Percentiles rank a stretch among this genome's conserved stretches.
Evolutionary conservation across 768 basidiomycete genomes (phyloP).

Genomic region (Gloeostereum incarnatum): DNA sequence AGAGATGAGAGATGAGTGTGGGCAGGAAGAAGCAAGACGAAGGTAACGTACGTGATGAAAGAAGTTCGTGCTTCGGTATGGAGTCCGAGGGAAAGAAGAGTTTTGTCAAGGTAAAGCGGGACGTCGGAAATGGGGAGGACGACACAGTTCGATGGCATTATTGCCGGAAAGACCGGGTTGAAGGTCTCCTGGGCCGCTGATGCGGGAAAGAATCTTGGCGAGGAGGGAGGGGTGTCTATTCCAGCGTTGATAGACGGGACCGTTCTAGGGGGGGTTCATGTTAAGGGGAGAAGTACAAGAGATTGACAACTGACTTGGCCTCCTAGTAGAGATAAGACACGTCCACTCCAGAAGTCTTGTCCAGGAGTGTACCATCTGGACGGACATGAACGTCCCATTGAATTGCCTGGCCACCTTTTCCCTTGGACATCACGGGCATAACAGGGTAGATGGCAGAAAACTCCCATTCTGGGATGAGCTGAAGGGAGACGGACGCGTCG

Average conservation of each 20-base stretch:
- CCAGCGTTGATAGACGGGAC: too few relatives aligned
- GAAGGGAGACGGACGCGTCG: slow-evolving; percentile 18
- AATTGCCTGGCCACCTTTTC: slow-evolving; percentile 10
- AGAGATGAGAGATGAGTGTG: not conserved
- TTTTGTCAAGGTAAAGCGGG: slow-evolving; percentile 16
- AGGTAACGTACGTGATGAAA: slow-evolving; percentile 20
- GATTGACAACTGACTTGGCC: slow-evolving; percentile 16
- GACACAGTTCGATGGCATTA: not conserved
- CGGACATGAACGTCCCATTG: slow-evolving; percentile 23
- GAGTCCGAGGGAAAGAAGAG: slow-evolving; percentile 14
- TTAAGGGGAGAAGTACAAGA: not conserved
- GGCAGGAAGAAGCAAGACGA: not conserved
- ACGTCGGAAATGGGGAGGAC: slow-evolving; percentile 12
- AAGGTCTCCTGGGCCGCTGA: not conserved
- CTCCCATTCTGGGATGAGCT: slow-evolving; percentile 19
- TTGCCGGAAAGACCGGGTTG: not conserved
- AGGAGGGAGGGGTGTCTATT: not conserved
- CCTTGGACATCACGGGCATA: slow-evolving; percentile 12
- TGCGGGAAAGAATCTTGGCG: slow-evolving; percentile 5
- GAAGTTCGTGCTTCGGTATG: slow-evolving; percentile 23
- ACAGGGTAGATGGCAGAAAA: slow-evolving; percentile 26
- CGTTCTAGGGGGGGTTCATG: not conserved
- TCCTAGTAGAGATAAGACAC: slow-evolving; percentile 31
- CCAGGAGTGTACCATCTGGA: slow-evolving; percentile 19
- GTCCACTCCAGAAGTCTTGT: slow-evolving; percentile 16